A percentile compares a stretch with the other conserved stretches of the same genome.
Evolutionary conservation across 805 yeast species (phyloP).

Genomic region (Isabelozyma pseudorhagii): DNA sequence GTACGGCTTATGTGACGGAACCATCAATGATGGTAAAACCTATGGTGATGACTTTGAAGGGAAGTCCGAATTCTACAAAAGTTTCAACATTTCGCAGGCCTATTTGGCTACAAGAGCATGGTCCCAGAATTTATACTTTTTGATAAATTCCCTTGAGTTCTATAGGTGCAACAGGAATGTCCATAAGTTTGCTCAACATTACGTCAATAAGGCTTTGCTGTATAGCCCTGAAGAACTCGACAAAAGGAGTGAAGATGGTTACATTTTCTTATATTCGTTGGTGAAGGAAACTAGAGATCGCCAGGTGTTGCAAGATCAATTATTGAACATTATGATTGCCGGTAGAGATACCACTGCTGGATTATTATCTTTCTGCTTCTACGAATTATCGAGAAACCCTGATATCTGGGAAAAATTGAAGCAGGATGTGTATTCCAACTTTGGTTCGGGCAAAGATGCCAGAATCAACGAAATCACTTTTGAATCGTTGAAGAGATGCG

Average conservation of each 20-base stretch:
- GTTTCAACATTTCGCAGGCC: constrained; percentile 31
- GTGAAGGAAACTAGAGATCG: constrained; percentile 37
- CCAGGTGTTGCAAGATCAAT: constrained; percentile 32
- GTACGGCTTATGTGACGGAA: constrained; percentile 23
- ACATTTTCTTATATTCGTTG: constrained; percentile 36
- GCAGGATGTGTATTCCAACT: constrained; percentile 23
- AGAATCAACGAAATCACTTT: constrained; percentile 28
- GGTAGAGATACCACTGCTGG: constrained; percentile 45
- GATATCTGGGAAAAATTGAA: constrained; percentile 27
- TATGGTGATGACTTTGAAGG: constrained; percentile 26
- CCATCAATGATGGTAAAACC: constrained; percentile 18
- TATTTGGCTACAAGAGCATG: constrained; percentile 34
- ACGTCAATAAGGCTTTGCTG: constrained; percentile 27
- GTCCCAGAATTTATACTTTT: constrained; percentile 24
- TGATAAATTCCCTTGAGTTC: constrained; percentile 21
- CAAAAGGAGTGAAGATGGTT: constrained; percentile 22
- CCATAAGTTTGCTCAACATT: constrained; percentile 25
- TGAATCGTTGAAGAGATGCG: constrained; percentile 38
- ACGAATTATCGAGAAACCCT: constrained; percentile 34
- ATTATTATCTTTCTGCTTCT: constrained; percentile 30
- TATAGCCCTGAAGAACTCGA: constrained; percentile 24
- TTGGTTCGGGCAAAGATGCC: constrained; percentile 30
- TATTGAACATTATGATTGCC: constrained; percentile 38
- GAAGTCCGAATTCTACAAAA: constrained; percentile 28
- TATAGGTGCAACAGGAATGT: constrained; percentile 20